Evolutionary conservation across 1,284 basidiomycete genomes (phyloP), one percentile per base, ranked within the genome.

Genomic region (Moniliella sp.): DNA sequence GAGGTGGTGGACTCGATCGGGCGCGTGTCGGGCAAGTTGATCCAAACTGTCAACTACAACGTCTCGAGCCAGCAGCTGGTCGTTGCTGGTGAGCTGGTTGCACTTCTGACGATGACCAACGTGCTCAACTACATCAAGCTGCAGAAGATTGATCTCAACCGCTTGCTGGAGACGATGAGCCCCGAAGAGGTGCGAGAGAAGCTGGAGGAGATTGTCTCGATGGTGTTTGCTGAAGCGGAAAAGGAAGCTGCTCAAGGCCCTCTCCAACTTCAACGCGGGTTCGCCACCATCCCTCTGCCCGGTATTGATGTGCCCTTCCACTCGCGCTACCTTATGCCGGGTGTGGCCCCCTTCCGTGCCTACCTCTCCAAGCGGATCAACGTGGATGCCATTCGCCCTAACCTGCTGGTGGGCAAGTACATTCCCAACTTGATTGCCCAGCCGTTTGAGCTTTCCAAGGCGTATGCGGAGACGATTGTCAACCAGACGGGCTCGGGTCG

Each of bases 291-390:
- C 27, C 50, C 50, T 12, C 40, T 54, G 8, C 82, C 88, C 19
- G 88, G 88, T 50, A 94, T 97, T 52, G 88, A 97, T 52, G 88
- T 97, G 8, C 88, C 91, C 8, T 97, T 97, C 78, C 88, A 97
- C 64, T 86, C 88, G 5, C 77, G 82, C 48, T 94, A 94, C 66
- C 72, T 97, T 28, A 43, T 28, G 86, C 88, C 91, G 18, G 91
- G 88, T 61, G 91, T 97, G 31, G 73, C 94, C 73, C 83, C 82
- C 3, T 88, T 88, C 77, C 74, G 82, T 45, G 39, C 61, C 80
- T 86, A 94, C 63, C 69, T 97, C 13, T 88, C 84, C 31, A 94
- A 94, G 73, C 93, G 94, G 67, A 83, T 97, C 64, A 82, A 91
- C 56, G 70, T 81, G 2, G 70, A 48, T 23, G 43, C 42, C 14